Evolutionary conservation across 2,329 filamentous ascomycete species (phyloP), one percentile per base, ranked within the genome.

Genomic region (Aspergillus sp.): DNA sequence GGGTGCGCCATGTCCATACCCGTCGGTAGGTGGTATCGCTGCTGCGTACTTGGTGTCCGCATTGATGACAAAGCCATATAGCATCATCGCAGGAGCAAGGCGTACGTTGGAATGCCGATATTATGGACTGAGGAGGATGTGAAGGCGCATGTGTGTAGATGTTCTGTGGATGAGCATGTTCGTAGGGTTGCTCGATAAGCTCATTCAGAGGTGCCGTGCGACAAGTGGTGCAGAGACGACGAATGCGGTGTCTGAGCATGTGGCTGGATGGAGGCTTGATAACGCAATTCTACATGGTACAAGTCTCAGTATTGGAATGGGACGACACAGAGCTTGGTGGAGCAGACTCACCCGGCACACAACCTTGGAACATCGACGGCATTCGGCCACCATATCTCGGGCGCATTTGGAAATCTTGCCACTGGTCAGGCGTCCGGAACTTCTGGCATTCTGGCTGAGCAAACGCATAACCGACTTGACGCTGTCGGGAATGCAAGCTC

Each of bases 1-100:
- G 87, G 42, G 86, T 91, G 54, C 93, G 88, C 93, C 93, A 97
- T 63, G 87, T 90, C 92, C 93, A 97, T 57, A 93, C 91, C 3
- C 84, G 81, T 47, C 81, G 74, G 69, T 89, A 88, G 13, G 81
- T 84, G 5, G 81, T 84, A 64, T 88, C 86, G 11, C 78, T 78
- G 36, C 79, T 80, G 48, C 74, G 74, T 55, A 96, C 86, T 57
- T 86, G 85, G 62, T 89, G 86, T 1, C 92, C 92, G 68, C 94
- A 97, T 1, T 90, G 87, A 64, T 90, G 86, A 75, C 93, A 98
- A 25, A 97, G 86, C 90, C 91, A 97, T 50, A 96, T 86, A 0
- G 71, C 73, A 27, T 77, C 77, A 39, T 78, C 75, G 65, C 85
- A 88, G 8, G 75, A 85, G 81, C 84, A 94, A 69, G 75, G 83